Conservation (phyloP, 2,329 filamentous ascomycete species). For the Venturia pyrina region DNA sequence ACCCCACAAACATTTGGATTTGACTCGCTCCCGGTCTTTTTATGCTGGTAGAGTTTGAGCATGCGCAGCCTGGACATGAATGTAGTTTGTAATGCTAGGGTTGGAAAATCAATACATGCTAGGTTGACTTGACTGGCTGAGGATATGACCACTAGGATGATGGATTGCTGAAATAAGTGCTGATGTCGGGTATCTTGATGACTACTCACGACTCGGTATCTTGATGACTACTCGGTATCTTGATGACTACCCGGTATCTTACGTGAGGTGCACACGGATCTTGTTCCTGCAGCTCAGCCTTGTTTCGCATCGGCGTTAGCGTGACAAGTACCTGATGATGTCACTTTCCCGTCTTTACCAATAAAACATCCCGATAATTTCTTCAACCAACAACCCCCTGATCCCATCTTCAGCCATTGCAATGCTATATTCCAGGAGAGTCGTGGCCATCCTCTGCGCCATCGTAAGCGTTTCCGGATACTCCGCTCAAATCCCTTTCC, state of each 20-base stretch:
- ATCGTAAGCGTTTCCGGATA: background rate
- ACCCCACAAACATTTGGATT: background rate
- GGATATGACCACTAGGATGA: background rate
- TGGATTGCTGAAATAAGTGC: no score
- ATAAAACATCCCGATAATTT: background rate
- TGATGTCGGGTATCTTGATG: no score
- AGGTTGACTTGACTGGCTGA: background rate
- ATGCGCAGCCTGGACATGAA: background rate
- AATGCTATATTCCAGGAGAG: background rate
- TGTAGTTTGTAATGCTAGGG: background rate
- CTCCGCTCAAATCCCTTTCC: background rate
- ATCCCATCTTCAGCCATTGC: background rate
- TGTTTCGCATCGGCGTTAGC: background rate
- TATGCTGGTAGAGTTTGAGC: background rate
- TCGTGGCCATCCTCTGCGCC: background rate
- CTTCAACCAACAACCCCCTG: background rate
- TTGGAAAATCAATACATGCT: background rate
- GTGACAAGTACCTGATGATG: slow-evolving; percentile 1
- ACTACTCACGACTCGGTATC: no score
- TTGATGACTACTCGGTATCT: no score
- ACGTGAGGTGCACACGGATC: no score
- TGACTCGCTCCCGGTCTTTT: background rate
- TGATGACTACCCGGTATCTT: no score
- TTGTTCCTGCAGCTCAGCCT: no score
- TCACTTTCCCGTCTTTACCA: background rate